Base-by-base conservation (phyloP, 768 basidiomycete genomes). In the Cystobasidium ongulense region DNA sequence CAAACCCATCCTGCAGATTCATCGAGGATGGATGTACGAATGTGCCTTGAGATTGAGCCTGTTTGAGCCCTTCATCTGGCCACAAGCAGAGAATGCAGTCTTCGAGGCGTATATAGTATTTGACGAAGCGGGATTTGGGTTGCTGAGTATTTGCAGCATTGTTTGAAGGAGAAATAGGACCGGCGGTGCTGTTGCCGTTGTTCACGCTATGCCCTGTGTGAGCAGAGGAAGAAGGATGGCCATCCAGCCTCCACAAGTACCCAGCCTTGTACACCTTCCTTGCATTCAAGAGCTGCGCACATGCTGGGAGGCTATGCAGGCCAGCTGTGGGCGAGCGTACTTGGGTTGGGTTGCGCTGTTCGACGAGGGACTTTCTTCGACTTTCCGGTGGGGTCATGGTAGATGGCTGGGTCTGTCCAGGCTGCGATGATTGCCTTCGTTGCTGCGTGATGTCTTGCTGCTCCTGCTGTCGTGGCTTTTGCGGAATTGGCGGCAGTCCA, bases 11-110 rank as follows among this genome's bases (percentile, higher is more conserved):
- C 31, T 33, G 52, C 7, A 71, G 18, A 43, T 71, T 71, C 68
- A 71, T 71, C 8, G 50, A 54, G n/a, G 35, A 59, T 5, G 68
- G 68, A 54, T 71, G 68, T 11, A 71, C 29, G 21, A 36, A 4
- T 31, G 27, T 71, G 3, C 68, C 68, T 23, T 71, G 25, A 15
- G 25, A 17, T 43, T 71, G 68, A n/a, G 68, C 68, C 23, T 59
- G 23, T 25, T 59, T 54, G 29, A 71, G 53, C 11, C 68, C 68
- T 59, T 71, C 53, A 71, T 71, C 68, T 38, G 53, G 31, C 68
- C 68, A 71, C n/a, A 71, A 33, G 36, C 68, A 71, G 21, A 71
- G 68, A 11, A 71, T 71, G 27, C 68, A 71, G 35, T 71, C 68
- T 59, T 71, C 68, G 3, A 71, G 54, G 2, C 68, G 10, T 21